Evolutionary conservation across 2,329 filamentous ascomycete species (phyloP).

Genomic region (Verticillium klebahnii): DNA sequence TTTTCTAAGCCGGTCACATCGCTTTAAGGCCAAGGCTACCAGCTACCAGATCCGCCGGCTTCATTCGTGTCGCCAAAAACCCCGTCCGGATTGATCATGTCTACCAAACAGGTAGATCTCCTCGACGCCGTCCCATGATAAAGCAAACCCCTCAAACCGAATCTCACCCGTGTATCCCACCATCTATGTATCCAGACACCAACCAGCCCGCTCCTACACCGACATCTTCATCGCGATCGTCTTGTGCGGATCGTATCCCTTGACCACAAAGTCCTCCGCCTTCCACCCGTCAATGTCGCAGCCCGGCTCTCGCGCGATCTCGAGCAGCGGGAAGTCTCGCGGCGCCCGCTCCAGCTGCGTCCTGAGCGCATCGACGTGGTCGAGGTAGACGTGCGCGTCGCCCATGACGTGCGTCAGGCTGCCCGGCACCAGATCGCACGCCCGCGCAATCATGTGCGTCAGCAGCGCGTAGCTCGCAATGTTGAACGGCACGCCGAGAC

Average conservation of each 20-base stretch:
- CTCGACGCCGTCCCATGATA: neutral
- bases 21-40: no score
- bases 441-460: slow-evolving; percentile 91
- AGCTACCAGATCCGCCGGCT: no score
- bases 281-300: slow-evolving; percentile 88
- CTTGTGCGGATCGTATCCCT: slow-evolving; percentile 88
- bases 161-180: neutral
- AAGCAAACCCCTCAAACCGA: neutral
- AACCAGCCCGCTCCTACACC: slow-evolving; percentile 45
- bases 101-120: no score
- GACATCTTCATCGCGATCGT: slow-evolving; percentile 98
- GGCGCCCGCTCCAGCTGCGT: slow-evolving; percentile 78
- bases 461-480: slow-evolving; percentile 92
- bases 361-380: slow-evolving; percentile 84
- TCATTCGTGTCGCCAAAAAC: no score
- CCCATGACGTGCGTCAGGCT: slow-evolving; percentile 94
- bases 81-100: no score
- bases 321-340: slow-evolving; percentile 71
- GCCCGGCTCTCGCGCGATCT: slow-evolving; percentile 62
- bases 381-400: slow-evolving; percentile 92
- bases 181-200: neutral
- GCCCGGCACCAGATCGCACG: slow-evolving; percentile 77
- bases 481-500: slow-evolving; percentile 94
- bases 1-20: no score
- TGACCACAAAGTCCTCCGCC: slow-evolving; percentile 79